phyloP scores from a whole-genome alignment of 1,139 yeast species.

The Candida dubliniensis region DNA sequence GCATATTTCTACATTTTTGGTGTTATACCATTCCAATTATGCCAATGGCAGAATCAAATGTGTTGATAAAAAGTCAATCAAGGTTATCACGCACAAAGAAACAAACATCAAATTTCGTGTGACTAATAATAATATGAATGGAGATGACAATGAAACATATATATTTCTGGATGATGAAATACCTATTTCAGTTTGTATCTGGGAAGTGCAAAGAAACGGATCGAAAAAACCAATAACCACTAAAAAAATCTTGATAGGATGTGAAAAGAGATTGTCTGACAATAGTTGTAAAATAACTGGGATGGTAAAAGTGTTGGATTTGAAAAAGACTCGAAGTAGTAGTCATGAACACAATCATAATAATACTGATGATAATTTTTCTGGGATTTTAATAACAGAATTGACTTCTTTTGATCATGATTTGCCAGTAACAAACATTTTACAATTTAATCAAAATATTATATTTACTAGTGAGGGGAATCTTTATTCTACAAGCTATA shows the following conservation, averaged over 20 bases:
- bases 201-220: slow-evolving; percentile 36
- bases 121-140: slow-evolving; percentile 10
- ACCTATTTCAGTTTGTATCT: slow-evolving; percentile 37
- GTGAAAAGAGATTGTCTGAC: slow-evolving; percentile 19
- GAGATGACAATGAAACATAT: slow-evolving; percentile 14
- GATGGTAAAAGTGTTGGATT: slow-evolving; percentile 43
- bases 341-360: slow-evolving; percentile 1
- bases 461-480: slow-evolving; percentile 34
- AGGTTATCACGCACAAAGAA: slow-evolving; percentile 22
- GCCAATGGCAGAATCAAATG: slow-evolving; percentile 29
- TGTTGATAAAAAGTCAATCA: slow-evolving; percentile 34
- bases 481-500: slow-evolving; percentile 41
- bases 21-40: slow-evolving; percentile 36
- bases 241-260: slow-evolving; percentile 45
- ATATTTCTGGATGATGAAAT: slow-evolving; percentile 34
- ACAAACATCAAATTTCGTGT: slow-evolving; percentile 16
- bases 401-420: slow-evolving; percentile 38
- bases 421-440: slow-evolving; percentile 38
- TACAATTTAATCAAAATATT: slow-evolving; percentile 36
- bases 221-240: slow-evolving; percentile 21
- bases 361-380: too few relatives aligned
- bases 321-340: slow-evolving; percentile 23
- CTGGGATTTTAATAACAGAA: slow-evolving; percentile 26
- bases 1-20: slow-evolving; percentile 36
- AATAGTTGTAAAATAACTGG: slow-evolving; percentile 29